Conservation (phyloP, 2,329 filamentous ascomycete species). For the Penicillium rolfsii region DNA sequence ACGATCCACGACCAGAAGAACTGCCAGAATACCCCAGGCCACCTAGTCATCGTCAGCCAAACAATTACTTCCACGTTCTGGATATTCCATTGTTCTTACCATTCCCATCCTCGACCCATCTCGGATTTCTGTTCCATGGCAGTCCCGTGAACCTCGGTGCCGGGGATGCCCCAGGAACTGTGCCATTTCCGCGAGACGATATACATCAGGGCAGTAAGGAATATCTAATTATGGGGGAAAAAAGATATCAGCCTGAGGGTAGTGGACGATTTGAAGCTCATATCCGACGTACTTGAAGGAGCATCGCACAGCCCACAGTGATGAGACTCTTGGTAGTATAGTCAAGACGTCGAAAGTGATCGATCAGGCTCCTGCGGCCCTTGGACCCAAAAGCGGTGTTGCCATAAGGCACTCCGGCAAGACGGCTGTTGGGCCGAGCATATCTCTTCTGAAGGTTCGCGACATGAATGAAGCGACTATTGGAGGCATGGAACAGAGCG, state of each 20-base stretch:
- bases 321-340: constrained; percentile 31
- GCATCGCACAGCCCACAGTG: constrained; percentile 59
- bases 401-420: constrained; percentile 6
- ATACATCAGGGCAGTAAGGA: constrained; percentile 56
- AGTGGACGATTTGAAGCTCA: background rate
- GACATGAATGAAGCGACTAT: constrained; percentile 63
- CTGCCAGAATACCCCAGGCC: constrained; percentile 19
- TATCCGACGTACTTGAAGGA: constrained; percentile 28
- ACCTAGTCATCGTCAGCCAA: constrained; percentile 11
- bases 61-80: background rate
- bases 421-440: constrained; percentile 27
- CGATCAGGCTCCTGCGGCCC: constrained; percentile 21
- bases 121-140: constrained; percentile 48
- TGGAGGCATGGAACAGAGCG: constrained; percentile 68
- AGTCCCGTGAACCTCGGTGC: constrained; percentile 57
- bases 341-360: constrained; percentile 27
- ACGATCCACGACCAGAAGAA: constrained; percentile 27
- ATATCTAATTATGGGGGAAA: constrained; percentile 2
- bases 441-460: constrained; percentile 59
- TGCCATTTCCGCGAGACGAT: constrained; percentile 45
- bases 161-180: constrained; percentile 41
- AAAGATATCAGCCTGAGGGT: background rate
- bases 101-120: constrained; percentile 63
- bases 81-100: constrained; percentile 42
- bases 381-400: constrained; percentile 7